Base-by-base conservation (phyloP, 2,329 filamentous ascomycete species). In the Clarireedia hainanense region DNA sequence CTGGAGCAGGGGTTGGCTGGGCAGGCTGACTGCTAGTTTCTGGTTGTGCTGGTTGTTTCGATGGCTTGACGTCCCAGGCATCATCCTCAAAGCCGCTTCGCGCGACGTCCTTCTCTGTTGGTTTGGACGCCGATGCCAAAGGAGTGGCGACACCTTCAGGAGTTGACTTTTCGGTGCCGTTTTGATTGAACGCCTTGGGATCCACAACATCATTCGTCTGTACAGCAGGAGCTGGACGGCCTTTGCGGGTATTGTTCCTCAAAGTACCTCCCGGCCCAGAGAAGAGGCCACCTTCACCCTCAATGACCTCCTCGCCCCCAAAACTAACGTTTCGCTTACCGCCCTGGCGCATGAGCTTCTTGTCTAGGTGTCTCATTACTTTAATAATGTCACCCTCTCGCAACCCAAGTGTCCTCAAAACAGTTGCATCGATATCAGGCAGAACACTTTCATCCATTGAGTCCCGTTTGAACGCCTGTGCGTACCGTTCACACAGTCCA, bases 311-410 rank as follows among this genome's bases (percentile, higher is more conserved):
- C 59, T 78, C 74, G 1, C 74, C 76, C 9, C 73, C 78, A 64
- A 79, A 79, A 64, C 73, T 80, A 30, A 79, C 78, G 61, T 73
- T 76, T 46, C 77, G 74, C 57, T 76, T 75, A 56, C 78, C 79
- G 62, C 79, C 78, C 47, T 77, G 81, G 39, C 91, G 85, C 50
- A 79, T 81, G 68, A 82, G 96, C 69, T 89, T 94, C 68, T 77
- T 80, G 70, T 99, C 92, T 55, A 99, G 73, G 64, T 81, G 82
- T 61, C 92, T 91, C 84, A 94, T 96, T 6, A 99, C 89, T 60
- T 95, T 91, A 66, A 99, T 83, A 57, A 96, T 96, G 70, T 99
- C 94, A 26, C 94, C 94, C 72, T 97, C 94, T 58, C 95, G 91
- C 49, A 99, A 73, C n/a, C 94, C 94, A 43, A 99, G 75, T 14